Evolutionary conservation across 2,329 filamentous ascomycete species (phyloP), one percentile per base, ranked within the genome.

Genomic region (Fusarium illudens): DNA sequence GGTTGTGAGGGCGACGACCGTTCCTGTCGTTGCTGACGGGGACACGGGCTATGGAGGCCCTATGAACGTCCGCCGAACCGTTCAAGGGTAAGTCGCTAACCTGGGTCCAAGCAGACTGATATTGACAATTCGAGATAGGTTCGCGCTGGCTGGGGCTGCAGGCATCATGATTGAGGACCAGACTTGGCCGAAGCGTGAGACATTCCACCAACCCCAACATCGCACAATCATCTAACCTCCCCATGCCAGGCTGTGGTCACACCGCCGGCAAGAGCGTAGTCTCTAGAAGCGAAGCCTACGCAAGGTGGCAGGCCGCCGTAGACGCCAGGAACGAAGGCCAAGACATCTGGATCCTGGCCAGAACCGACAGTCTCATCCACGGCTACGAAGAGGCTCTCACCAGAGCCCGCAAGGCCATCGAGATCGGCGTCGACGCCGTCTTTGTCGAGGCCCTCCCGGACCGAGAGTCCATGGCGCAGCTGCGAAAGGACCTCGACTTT

Each of bases 11-110:
- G 77, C 77, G 36, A 77, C 78, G 0, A 77, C 52, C 1, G 58
- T 84, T 0, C 83, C 82, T 0, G 70, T 84, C 20, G 75, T 84
- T 65, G 82, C 77, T 0, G 82, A 84, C 66, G 82, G 81, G 0
- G 82, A 84, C 61, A 84, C 82, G 0, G 82, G 82, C 3, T 84
- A 84, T 54, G 82, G 82, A 6, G 78, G 80, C 37, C 79, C 82
- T 4, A 80, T 83, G 79, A 84, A 83, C 49, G 82, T 84, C 1
- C 77, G 76, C 36, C 67, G 82, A 15, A 83, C 82, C 0, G 82
- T 84, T 4, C 77, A 83, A 51, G 63, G 70, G 67, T 69, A 58
- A 39, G 59, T 36, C 13, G 4, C 17, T 0, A 4, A 5, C 1
- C 6, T 2, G 9, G 9, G 15, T 4, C 11, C 7, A 34, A 7